A percentile compares a stretch with the other conserved stretches of the same genome.
Evolutionary conservation across 2,329 filamentous ascomycete genomes (phyloP).

Genomic region (Westerdykella aurantiaca): DNA sequence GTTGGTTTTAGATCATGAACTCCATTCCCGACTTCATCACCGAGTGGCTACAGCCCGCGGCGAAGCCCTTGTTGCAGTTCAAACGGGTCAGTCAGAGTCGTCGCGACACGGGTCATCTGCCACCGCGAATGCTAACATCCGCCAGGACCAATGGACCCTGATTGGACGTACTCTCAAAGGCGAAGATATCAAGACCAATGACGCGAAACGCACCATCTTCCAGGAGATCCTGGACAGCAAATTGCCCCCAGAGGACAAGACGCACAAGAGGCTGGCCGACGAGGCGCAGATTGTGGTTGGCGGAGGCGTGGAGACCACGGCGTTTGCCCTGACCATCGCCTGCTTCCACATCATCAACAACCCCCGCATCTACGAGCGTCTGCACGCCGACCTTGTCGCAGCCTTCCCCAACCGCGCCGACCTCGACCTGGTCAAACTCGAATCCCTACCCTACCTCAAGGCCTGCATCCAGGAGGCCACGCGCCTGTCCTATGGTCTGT

Average conservation of each 20-base stretch:
- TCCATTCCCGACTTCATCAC: conserved; percentile 26
- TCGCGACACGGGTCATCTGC: background rate
- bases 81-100: conserved; percentile 17
- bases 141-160: conserved; percentile 19
- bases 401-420: conserved; percentile 21
- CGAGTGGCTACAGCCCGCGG: conserved; percentile 27
- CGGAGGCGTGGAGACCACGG: conserved; percentile 38
- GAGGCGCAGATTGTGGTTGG: conserved; percentile 37
- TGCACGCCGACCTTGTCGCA: conserved; percentile 27
- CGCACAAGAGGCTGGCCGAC: conserved; percentile 32
- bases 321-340: conserved; percentile 26
- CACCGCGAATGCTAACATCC: background rate
- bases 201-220: conserved; percentile 31
- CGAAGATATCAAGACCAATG: conserved; percentile 26
- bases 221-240: conserved; percentile 29
- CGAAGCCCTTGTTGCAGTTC: conserved; percentile 27
- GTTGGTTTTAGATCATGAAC: conserved; percentile 23
- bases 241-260: conserved; percentile 33
- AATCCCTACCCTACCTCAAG: conserved; percentile 24
- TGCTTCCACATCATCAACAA: conserved; percentile 31
- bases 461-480: conserved; percentile 28
- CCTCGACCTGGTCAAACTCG: conserved; percentile 19
- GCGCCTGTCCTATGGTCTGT: conserved; percentile 37
- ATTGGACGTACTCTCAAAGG: conserved; percentile 24
- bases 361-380: conserved; percentile 23